These are phyloP conservation scores for Tardiomyces digboiensis DNA, from an alignment of 1,139 yeast species.

Conservation along the genomic window DNA sequence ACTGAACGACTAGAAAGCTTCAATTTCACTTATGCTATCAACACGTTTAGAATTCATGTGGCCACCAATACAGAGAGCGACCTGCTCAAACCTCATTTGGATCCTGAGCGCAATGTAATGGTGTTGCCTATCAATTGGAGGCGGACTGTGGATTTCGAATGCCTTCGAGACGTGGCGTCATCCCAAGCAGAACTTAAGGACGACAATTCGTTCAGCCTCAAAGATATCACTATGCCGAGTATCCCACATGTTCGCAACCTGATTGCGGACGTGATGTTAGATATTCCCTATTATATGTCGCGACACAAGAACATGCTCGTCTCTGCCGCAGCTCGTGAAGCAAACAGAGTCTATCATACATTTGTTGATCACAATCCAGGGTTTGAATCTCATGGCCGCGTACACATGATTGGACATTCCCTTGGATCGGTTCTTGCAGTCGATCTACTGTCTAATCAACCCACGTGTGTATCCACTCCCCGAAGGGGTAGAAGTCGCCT, in stretches of 20 bases:
- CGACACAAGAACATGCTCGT: slow-evolving; percentile 54
- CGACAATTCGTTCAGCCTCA: slow-evolving; percentile 45
- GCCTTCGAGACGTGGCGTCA: slow-evolving; percentile 11
- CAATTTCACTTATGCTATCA: slow-evolving; percentile 82
- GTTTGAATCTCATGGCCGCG: slow-evolving; percentile 49
- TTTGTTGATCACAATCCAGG: slow-evolving; percentile 55
- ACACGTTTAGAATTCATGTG: slow-evolving; percentile 43
- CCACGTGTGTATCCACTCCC: slow-evolving; percentile 17
- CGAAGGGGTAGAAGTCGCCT: neutral
- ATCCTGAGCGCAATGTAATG: slow-evolving; percentile 18
- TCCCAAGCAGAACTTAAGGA: slow-evolving; percentile 12
- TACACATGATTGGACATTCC: slow-evolving; percentile 85
- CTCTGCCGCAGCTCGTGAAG: slow-evolving; percentile 54
- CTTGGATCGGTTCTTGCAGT: slow-evolving; percentile 80
- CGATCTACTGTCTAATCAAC: slow-evolving; percentile 62
- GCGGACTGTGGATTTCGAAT: slow-evolving; percentile 24
- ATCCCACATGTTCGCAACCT: slow-evolving; percentile 67
- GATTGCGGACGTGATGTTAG: slow-evolving; percentile 80
- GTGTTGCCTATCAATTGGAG: slow-evolving; percentile 36
- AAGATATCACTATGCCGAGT: slow-evolving; percentile 73
- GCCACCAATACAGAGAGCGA: slow-evolving; percentile 20
- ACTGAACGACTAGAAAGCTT: slow-evolving; percentile 74
- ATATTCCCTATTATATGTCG: slow-evolving; percentile 80
- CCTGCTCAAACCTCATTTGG: slow-evolving; percentile 18
- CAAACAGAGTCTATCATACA: slow-evolving; percentile 56